A percentile compares a stretch with the other conserved stretches of the same genome.
phyloP scores from a whole-genome alignment of 1,139 yeast species.

The Suhomyces kunorum region DNA sequence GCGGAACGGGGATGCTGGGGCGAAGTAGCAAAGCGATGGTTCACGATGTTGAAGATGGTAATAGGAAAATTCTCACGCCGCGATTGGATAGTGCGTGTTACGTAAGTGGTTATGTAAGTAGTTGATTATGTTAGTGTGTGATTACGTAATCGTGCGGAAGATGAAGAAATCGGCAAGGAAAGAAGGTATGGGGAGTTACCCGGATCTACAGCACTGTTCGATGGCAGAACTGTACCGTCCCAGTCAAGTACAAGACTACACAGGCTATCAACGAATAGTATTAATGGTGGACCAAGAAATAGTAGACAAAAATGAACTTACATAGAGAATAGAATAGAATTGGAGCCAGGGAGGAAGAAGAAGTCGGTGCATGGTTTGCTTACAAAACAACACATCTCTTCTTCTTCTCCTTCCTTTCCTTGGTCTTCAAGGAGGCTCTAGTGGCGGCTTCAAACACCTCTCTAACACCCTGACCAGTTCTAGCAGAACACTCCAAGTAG shows the following conservation, averaged over 20 bases:
- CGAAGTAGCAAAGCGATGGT: neutral
- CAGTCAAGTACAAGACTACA: too few species aligned
- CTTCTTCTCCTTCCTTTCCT: constrained; percentile 57
- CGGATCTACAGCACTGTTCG: too few species aligned
- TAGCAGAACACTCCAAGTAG: constrained; percentile 92
- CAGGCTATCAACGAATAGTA: constrained; percentile 12
- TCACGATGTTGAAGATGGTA: constrained; percentile 3
- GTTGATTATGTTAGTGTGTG: too few species aligned
- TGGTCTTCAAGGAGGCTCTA: constrained; percentile 75
- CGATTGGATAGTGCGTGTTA: constrained; percentile 12
- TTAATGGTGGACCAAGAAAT: constrained; percentile 13
- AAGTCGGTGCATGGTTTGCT: constrained; percentile 13
- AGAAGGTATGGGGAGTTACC: neutral
- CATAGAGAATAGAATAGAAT: constrained; percentile 13
- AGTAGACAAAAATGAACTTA: constrained; percentile 9
- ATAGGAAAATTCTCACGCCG: constrained; percentile 13
- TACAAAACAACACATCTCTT: constrained; percentile 61
- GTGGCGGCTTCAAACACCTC: constrained; percentile 93
- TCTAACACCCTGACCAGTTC: constrained; percentile 87
- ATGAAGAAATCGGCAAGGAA: too few species aligned
- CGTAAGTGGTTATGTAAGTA: constrained; percentile 3
- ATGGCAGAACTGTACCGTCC: too few species aligned
- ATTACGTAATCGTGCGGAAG: too few species aligned
- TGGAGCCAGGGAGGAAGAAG: constrained; percentile 5
- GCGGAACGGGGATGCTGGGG: neutral